phyloP scores from a whole-genome alignment of 352 stramenopile species.

The Thalassiosira mediterranea region DNA sequence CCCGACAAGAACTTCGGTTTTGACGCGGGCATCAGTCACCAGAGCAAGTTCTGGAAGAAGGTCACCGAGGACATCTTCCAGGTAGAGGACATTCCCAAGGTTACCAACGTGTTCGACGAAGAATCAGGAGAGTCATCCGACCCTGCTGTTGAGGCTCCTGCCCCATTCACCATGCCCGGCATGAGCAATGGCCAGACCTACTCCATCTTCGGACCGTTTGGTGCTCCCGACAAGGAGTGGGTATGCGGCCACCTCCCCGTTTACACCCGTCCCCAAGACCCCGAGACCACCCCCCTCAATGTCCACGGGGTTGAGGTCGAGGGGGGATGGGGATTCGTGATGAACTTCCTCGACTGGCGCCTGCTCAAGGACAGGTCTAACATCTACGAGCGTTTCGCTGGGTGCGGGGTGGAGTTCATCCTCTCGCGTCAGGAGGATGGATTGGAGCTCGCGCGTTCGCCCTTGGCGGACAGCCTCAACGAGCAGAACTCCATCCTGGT shows the following conservation, averaged over 20 bases:
- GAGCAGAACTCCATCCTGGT: slow-evolving; percentile 32
- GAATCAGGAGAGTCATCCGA: neutral
- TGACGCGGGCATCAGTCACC: slow-evolving; percentile 22
- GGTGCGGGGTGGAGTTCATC: slow-evolving; percentile 25
- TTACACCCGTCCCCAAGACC: neutral
- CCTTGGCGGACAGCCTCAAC: neutral
- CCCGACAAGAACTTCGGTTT: slow-evolving; percentile 15
- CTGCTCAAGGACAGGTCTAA: slow-evolving; percentile 36
- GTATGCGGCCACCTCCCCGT: neutral
- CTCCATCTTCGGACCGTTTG: too few species aligned
- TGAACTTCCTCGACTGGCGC: slow-evolving; percentile 38
- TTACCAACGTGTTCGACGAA: neutral
- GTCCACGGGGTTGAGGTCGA: slow-evolving; percentile 6
- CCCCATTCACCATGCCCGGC: too few species aligned
- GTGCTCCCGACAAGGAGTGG: neutral
- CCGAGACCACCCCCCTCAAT: slow-evolving; percentile 12
- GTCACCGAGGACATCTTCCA: neutral
- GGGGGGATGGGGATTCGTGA: slow-evolving; percentile 20
- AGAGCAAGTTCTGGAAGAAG: neutral
- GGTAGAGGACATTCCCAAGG: neutral
- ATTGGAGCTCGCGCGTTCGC: too few species aligned
- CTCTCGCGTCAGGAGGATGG: neutral
- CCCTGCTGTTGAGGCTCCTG: too few species aligned
- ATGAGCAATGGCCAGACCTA: too few species aligned
- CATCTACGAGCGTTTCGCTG: slow-evolving; percentile 39